Evolutionary conservation across 1,284 basidiomycete genomes (phyloP).

Genomic region (Tausonia pullulans): DNA sequence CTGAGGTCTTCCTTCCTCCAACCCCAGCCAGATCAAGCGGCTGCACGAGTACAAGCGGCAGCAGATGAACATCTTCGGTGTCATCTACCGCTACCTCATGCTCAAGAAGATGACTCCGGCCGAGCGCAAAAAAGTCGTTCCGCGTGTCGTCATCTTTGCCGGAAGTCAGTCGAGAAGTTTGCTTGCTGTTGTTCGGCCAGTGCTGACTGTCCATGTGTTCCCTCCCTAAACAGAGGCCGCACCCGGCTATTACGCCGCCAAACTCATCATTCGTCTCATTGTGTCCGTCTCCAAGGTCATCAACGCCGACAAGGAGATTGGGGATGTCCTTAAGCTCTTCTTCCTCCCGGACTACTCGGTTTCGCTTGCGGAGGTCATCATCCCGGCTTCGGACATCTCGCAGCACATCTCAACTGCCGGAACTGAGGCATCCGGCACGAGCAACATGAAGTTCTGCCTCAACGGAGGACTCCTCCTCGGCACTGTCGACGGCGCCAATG

Average conservation of each 20-base stretch:
- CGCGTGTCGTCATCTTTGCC: constrained; percentile 77
- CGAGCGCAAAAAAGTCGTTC: constrained; percentile 66
- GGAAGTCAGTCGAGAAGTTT: constrained; percentile 44
- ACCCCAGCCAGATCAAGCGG: constrained; percentile 24
- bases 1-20: no score
- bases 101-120: constrained; percentile 65
- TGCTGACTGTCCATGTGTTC: not conserved
- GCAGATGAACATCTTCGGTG: constrained; percentile 67
- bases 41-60: constrained; percentile 88
- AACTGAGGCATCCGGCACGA: constrained; percentile 51
- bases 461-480: constrained; percentile 72
- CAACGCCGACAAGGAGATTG: constrained; percentile 76
- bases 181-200: not conserved
- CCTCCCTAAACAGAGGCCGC: constrained; percentile 30
- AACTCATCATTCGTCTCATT: constrained; percentile 47
- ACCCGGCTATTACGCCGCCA: constrained; percentile 40
- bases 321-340: constrained; percentile 58
- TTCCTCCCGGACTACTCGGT: constrained; percentile 34
- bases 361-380: constrained; percentile 77
- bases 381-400: constrained; percentile 80
- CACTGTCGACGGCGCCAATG: constrained; percentile 71
- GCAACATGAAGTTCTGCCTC: constrained; percentile 43
- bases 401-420: constrained; percentile 92
- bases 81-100: constrained; percentile 72
- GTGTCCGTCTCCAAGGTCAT: constrained; percentile 75